Evolutionary conservation across 306 rosid genomes (phyloP).

Genomic region (Cucurbita maxima): DNA sequence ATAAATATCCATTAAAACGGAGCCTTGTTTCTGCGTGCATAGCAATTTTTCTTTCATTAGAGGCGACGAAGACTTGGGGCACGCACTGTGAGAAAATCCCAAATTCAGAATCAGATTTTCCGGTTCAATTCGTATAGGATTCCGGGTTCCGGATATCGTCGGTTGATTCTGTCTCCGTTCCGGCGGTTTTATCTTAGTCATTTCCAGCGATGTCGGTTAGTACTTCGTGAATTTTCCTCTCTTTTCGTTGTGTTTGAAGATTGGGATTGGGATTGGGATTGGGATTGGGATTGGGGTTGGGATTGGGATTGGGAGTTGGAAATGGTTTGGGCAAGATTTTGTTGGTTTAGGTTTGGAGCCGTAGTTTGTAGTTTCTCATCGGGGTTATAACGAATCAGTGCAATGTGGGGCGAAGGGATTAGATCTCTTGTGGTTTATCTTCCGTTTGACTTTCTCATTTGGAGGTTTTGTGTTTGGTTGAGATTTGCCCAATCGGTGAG

Average conservation of each 20-base stretch:
- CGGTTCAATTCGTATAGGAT: background rate
- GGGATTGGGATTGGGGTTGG: background rate
- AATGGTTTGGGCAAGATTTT: background rate
- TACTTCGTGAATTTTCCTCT: background rate
- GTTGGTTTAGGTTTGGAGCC: background rate
- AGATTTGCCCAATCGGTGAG: background rate
- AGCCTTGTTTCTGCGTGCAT: background rate
- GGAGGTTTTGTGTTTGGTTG: background rate
- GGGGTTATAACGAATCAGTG: background rate
- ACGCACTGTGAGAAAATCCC: background rate
- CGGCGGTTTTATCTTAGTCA: background rate
- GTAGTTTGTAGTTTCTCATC: background rate
- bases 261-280: background rate
- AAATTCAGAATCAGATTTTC: background rate
- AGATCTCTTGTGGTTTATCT: slow-evolving; percentile 2
- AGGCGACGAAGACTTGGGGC: background rate
- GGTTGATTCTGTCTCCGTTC: background rate
- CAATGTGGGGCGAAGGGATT: background rate
- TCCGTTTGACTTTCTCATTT: background rate
- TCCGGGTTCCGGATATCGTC: background rate
- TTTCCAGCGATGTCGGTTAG: slow-evolving; percentile 6
- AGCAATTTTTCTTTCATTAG: background rate
- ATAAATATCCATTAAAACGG: slow-evolving; percentile 3
- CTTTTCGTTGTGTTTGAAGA: background rate
- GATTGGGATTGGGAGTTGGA: background rate